These are phyloP conservation scores for Solidago caesia DNA, from an alignment of 129 eudicot genomes.

Conservation along the genomic window DNA sequence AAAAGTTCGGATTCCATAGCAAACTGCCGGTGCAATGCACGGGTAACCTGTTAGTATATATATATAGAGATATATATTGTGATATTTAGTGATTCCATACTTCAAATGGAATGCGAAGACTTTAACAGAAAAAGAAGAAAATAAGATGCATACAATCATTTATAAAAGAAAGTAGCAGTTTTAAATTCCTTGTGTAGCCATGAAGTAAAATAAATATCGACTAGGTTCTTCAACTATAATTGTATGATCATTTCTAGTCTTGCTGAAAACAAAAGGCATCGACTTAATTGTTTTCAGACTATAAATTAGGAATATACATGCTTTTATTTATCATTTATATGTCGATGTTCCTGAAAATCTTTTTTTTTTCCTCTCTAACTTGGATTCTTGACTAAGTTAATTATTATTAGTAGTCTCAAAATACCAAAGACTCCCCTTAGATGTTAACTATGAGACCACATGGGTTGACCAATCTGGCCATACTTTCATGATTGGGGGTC, in stretches of 20 bases:
- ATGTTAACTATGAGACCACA: slow-evolving; percentile 7
- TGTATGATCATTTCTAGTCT: no score
- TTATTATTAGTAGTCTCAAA: not conserved
- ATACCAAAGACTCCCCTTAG: slow-evolving; percentile 8
- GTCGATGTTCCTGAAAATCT: not conserved
- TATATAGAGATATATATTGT: not conserved
- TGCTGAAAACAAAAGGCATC: not conserved
- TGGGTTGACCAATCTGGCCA: slow-evolving; percentile 4
- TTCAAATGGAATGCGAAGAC: slow-evolving; percentile 32
- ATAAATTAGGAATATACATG: not conserved
- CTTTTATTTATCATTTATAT: not conserved
- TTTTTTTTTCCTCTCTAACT: no score
- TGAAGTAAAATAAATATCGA: slow-evolving; percentile 25
- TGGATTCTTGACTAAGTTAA: no score
- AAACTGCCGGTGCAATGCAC: no score
- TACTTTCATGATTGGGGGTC: not conserved
- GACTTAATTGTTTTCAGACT: no score
- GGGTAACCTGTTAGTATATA: no score
- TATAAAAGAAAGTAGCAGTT: slow-evolving; percentile 27
- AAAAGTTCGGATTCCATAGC: no score
- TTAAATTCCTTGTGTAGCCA: slow-evolving; percentile 41
- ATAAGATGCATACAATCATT: slow-evolving; percentile 33
- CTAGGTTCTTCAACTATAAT: not conserved
- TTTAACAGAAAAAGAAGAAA: slow-evolving; percentile 25
- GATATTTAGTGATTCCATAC: slow-evolving; percentile 37